A percentile compares a stretch with the other conserved stretches of the same genome.
Conservation (phyloP, 257 asterid species). For the Misopates orontium region DNA sequence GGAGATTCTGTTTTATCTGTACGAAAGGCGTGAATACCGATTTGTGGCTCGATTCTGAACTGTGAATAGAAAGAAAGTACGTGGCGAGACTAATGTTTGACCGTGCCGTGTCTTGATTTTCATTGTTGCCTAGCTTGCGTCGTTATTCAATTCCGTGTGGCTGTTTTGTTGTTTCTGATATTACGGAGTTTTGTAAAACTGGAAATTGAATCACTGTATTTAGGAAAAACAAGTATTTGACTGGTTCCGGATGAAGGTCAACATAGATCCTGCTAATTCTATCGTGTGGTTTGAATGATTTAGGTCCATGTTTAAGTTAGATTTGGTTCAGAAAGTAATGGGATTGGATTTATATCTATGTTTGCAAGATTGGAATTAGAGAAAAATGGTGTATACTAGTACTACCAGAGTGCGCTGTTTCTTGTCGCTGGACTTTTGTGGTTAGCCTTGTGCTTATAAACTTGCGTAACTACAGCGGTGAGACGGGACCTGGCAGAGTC, state of each 20-base stretch:
- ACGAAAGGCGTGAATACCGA: background rate
- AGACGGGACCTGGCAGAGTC: no score
- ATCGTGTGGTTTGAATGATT: background rate
- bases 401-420: background rate
- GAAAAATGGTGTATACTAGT: background rate
- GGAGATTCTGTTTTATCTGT: background rate
- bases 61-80: no score
- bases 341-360: background rate
- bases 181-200: background rate
- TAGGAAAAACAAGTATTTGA: background rate
- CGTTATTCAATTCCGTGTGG: no score
- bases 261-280: background rate
- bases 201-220: background rate
- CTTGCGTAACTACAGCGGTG: background rate
- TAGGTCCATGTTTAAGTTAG: constrained; percentile 6
- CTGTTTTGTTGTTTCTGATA: background rate
- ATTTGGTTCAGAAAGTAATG: background rate
- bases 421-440: background rate
- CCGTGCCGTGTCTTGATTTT: no score
- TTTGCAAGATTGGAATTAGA: background rate
- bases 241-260: background rate
- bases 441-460: background rate
- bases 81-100: no score
- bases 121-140: no score
- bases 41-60: no score